phyloP scores from a whole-genome alignment of 208 protist species.

The Trypanosoma conorhini region DNA sequence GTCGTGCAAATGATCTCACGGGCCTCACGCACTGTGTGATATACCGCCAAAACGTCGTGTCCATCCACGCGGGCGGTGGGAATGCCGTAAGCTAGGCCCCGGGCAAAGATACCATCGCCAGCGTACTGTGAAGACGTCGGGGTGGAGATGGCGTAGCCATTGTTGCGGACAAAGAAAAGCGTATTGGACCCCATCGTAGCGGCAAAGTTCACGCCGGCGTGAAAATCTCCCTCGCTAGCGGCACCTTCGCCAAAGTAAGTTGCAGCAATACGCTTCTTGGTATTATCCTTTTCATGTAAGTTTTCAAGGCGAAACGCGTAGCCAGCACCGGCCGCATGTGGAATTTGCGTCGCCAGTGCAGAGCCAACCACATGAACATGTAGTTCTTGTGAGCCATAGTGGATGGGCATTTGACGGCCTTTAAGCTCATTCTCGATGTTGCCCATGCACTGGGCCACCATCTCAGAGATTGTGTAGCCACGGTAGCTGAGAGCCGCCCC shows the following conservation, averaged over 20 bases:
- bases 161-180: conserved; percentile 96
- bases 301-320: conserved; percentile 94
- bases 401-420: conserved; percentile 98
- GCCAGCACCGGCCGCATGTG: conserved; percentile 93
- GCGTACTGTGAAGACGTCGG: conserved; percentile 94
- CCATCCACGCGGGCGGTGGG: conserved; percentile 95
- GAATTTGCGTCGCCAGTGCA: conserved; percentile 96
- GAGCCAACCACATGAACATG: conserved; percentile 97
- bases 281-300: conserved; percentile 34
- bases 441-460: conserved; percentile 96
- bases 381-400: conserved; percentile 94
- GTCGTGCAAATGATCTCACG: conserved; percentile 81
- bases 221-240: conserved; percentile 97
- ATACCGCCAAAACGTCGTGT: conserved; percentile 96
- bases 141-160: conserved; percentile 97
- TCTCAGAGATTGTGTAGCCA: conserved; percentile 92
- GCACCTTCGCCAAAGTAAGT: conserved; percentile 98
- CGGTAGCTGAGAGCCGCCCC: conserved; percentile 67
- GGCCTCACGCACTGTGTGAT: conserved; percentile 87
- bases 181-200: conserved; percentile 90
- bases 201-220: conserved; percentile 97
- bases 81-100: conserved; percentile 88
- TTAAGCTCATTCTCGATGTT: conserved; percentile 89
- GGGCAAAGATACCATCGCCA: conserved; percentile 92
- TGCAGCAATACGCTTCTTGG: conserved; percentile 60